Base-by-base conservation (phyloP, 495 filamentous ascomycete species). In the Endocarpon pusillum region DNA sequence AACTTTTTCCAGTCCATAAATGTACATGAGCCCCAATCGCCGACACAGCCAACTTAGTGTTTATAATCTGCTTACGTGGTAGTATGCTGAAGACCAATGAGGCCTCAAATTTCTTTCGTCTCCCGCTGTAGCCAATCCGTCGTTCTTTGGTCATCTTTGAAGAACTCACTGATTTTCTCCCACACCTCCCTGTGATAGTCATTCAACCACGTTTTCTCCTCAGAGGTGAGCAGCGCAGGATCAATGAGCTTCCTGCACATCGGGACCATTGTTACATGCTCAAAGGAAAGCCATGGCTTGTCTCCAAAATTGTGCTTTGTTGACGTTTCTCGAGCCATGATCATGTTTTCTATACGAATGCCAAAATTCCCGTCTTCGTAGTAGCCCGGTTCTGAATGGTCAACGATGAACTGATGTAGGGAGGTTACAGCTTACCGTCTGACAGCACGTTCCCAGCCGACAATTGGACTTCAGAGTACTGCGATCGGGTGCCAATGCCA, bases 361-460 rank as follows among this genome's bases (percentile, higher is more conserved):
- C 91, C 91, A 48, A 91, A 99, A 7, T 75, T 75, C 29, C 85
- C 91, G 46, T 99, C 91, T 56, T 96, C 91, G 57, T 99, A 99
- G 59, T 85, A 99, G 20, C 91, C 91, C 10, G 89, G 91, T 52
- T 99, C 86, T 70, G 39, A n/a, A 32, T 7, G 8, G 16, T 29
- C 3, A 26, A 5, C 6, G 17, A 33, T 17, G 23, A 29, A 8
- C 18, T 21, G 3, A 22, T 7, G 3, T 16, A 20, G 15, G 21
- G 22, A 23, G 12, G n/a, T 19, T 19, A 20, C 15, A 16, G 34
- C 57, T 22, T 47, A 69, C 65, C 71, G 49, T 93, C 77, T 3
- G 85, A 94, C 39, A 94, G 70, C 27, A 96, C 86, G 49, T 94
- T 94, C 29, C 91, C 91, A n/a, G 76, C 62, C 0, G 83, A 69